A percentile compares a stretch with the other conserved stretches of the same genome.
Conservation (phyloP, 129 eudicot genomes). For the Tanacetum coccineum region DNA sequence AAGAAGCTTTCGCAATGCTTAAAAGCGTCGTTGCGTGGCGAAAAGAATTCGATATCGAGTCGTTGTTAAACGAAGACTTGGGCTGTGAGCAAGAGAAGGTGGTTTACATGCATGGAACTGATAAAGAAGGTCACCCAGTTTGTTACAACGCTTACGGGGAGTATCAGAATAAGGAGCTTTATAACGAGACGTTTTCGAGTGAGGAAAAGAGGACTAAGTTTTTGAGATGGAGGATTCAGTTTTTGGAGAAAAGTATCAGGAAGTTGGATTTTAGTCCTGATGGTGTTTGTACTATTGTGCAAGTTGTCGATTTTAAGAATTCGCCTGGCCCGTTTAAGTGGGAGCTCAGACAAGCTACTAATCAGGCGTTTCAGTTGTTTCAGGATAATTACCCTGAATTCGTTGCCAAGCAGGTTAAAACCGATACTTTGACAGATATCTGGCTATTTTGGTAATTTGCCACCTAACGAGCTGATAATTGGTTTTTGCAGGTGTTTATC, state of each 20-base stretch:
- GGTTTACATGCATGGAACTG: constrained; percentile 67
- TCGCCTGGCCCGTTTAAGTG: constrained; percentile 75
- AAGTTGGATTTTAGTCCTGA: constrained; percentile 77
- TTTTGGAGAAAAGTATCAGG: constrained; percentile 71
- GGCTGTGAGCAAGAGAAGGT: constrained; percentile 63
- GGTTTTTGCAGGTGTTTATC: constrained; percentile 59
- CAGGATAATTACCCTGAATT: constrained; percentile 96
- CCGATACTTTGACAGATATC: no score
- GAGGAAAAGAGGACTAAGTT: constrained; percentile 72
- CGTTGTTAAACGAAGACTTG: constrained; percentile 46
- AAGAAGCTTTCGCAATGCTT: constrained; percentile 71
- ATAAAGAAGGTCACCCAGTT: constrained; percentile 85
- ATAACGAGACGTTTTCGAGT: constrained; percentile 53
- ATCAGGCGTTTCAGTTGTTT: constrained; percentile 70
- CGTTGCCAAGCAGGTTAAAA: constrained; percentile 81
- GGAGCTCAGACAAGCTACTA: constrained; percentile 74
- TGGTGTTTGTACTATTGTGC: constrained; percentile 63
- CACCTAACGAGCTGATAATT: neutral
- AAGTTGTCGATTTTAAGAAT: constrained; percentile 75
- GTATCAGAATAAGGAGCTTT: constrained; percentile 74
- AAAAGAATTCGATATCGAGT: constrained; percentile 62
- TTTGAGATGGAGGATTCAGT: constrained; percentile 69
- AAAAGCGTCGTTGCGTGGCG: constrained; percentile 70
- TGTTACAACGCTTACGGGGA: constrained; percentile 84
- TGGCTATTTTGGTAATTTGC: no score